Percentiles rank a stretch among this genome's conserved stretches.
Evolutionary conservation across 2,329 filamentous ascomycete species (phyloP).

Genomic region (Aspergillus quadricinctus): DNA sequence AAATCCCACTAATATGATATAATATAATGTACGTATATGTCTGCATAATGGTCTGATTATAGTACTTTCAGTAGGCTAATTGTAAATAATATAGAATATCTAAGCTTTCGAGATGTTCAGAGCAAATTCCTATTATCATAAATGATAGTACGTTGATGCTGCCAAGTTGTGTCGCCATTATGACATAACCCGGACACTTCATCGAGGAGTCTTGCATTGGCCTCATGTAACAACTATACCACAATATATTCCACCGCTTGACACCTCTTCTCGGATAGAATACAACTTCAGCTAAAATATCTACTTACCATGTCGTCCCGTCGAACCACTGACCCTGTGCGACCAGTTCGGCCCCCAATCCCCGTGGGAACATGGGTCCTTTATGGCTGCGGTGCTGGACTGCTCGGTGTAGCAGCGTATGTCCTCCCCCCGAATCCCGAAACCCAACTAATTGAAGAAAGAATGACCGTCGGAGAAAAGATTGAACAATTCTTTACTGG

Average conservation of each 20-base stretch:
- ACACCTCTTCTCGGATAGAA: no score
- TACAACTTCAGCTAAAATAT: not conserved
- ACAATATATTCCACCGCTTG: no score
- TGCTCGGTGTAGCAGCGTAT: conserved; percentile 3
- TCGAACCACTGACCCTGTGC: conserved; percentile 1
- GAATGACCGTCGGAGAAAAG: conserved; percentile 2
- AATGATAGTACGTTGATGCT: not conserved
- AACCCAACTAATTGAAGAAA: not conserved
- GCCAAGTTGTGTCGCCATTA: not conserved
- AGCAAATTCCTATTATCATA: no score
- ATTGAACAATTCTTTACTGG: conserved; percentile 5
- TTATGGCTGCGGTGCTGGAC: conserved; percentile 2
- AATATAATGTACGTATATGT: not conserved
- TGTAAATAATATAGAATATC: not conserved
- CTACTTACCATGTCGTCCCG: conserved; percentile 8
- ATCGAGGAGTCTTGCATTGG: no score
- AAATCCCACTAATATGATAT: not conserved
- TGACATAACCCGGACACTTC: no score
- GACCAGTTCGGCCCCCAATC: not conserved
- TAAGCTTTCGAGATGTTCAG: not conserved
- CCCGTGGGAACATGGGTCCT: not conserved
- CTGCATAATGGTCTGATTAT: no score
- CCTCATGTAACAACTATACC: no score
- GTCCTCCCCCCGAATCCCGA: not conserved
- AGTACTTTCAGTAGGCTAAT: no score